Evolutionary conservation across 2,329 filamentous ascomycete species (phyloP), one percentile per base, ranked within the genome.

Genomic region (Pleurostoma richardsiae): DNA sequence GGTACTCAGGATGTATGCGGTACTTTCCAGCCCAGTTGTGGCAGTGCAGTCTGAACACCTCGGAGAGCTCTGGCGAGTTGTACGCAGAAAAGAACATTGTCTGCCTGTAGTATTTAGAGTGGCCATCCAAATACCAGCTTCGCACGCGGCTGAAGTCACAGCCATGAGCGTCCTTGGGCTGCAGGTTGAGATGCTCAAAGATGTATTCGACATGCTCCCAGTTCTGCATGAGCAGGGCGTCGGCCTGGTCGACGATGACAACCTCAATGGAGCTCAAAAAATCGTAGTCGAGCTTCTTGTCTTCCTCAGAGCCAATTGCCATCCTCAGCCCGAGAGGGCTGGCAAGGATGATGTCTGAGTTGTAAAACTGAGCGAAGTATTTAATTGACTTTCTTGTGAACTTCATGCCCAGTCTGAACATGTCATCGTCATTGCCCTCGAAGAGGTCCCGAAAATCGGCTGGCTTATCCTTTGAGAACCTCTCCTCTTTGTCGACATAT

Each of bases 311-410:
- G 40, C 92, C 90, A 57, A 99, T 91, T 39, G 90, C 89, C 70
- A 94, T 90, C 45, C 90, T 86, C 11, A 99, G 75, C 8, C 94
- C 94, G 3, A 99, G 74, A 0, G 94, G 90, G 55, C 90, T 95
- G 27, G 90, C 90, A 45, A 99, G 76, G 46, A 99, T 89, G 54
- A 99, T 90, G 63, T 99, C 94, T 7, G 91, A 96, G 63, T 86
- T 92, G 73, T 97, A 97, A 65, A 99, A 99, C 52, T 90, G 87
- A 0, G 92, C 80, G 70, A 95, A 99, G 63, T 88, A 94, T 64
- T 96, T 97, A 61, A 97, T 76, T 0, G 90, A 95, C 68, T 96
- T 97, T 51, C 94, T 82, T 0, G 94, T 97, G 64, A 99, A 95
- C 67, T 97, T 99, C 61, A 99, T 68, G n/a, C 92, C 94, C 2